These are phyloP conservation scores for Sclerotinia borealis DNA, from an alignment of 2,329 filamentous ascomycete species.

Conservation along the genomic window DNA sequence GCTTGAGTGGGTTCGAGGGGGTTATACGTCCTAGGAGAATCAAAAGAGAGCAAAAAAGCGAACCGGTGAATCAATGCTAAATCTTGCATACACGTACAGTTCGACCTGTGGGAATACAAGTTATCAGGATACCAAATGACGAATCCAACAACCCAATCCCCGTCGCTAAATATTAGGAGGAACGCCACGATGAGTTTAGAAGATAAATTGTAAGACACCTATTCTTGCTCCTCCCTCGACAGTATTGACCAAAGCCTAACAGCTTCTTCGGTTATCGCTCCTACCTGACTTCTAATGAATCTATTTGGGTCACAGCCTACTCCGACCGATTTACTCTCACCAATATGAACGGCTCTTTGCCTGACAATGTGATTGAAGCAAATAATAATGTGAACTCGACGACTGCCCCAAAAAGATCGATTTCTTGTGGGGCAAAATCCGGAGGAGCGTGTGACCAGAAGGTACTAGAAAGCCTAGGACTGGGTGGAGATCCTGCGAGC, in stretches of 20 bases:
- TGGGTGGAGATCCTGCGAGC: background rate
- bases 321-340: conserved; percentile 5
- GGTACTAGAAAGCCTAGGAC: background rate
- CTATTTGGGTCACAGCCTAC: conserved; percentile 9
- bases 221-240: background rate
- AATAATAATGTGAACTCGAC: background rate
- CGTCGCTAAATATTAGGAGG: background rate
- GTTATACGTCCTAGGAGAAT: background rate
- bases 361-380: background rate
- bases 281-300: background rate
- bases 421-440: conserved; percentile 3
- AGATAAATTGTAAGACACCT: conserved; percentile 5
- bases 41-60: background rate
- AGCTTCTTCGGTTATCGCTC: conserved; percentile 9
- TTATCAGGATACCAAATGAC: background rate
- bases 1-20: background rate
- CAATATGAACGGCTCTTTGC: conserved; percentile 1
- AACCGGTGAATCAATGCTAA: background rate
- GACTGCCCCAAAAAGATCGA: background rate
- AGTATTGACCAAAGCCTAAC: background rate
- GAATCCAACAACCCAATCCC: conserved; percentile 1
- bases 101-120: background rate
- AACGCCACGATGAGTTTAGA: background rate
- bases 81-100: background rate
- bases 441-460: conserved; percentile 2